Percentiles rank a stretch among this genome's conserved stretches.
phyloP scores from a whole-genome alignment of 2,329 filamentous ascomycete genomes.

The Thyridium curvatum region DNA sequence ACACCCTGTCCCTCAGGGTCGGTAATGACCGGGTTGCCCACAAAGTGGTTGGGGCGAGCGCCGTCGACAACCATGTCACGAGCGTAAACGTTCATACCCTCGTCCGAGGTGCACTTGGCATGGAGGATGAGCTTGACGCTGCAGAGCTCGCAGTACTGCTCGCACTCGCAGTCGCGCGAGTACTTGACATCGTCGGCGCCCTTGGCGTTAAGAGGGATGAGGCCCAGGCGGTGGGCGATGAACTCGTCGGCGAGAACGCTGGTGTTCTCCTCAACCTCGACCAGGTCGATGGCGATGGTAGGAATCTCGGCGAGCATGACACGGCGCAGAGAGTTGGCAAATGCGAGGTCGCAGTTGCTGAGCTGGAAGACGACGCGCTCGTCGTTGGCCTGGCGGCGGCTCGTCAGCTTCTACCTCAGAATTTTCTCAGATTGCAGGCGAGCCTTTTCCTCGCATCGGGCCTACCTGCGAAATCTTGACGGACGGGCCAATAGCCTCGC shows the following conservation, averaged over 20 bases:
- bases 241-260: constrained; percentile 97
- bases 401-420: background rate
- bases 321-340: constrained; percentile 88
- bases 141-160: constrained; percentile 89
- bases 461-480: constrained; percentile 56
- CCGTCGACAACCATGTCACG: constrained; percentile 73
- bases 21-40: constrained; percentile 76
- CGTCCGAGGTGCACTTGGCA: constrained; percentile 77
- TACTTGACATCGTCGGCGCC: constrained; percentile 79
- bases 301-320: constrained; percentile 91
- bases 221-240: constrained; percentile 83
- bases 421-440: background rate
- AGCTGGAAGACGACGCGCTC: constrained; percentile 89
- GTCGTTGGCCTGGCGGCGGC: constrained; percentile 57
- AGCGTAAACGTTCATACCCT: constrained; percentile 91
- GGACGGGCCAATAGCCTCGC: constrained; percentile 47
- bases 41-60: constrained; percentile 63
- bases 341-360: constrained; percentile 79
- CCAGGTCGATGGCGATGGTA: constrained; percentile 88
- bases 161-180: constrained; percentile 92
- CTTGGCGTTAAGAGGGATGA: constrained; percentile 81
- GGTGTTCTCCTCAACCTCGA: constrained; percentile 88
- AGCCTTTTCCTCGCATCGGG: constrained; percentile 6
- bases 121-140: constrained; percentile 79
- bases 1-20: constrained; percentile 77